Conservation (phyloP, 495 filamentous ascomycete species). For the Hyaloscypha variabilis region DNA sequence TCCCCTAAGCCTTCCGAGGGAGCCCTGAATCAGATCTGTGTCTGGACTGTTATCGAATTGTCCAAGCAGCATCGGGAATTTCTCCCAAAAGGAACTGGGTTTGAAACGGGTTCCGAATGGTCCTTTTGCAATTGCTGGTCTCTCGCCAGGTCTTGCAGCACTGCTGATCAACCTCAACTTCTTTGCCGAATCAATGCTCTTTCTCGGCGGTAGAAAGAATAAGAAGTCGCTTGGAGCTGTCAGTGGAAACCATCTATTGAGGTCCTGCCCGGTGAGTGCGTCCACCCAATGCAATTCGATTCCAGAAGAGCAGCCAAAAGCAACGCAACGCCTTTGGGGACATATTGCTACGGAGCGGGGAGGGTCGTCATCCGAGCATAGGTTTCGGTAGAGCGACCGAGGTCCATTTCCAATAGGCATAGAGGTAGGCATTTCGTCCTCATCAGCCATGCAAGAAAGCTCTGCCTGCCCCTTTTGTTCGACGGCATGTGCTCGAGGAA, state of each 20-base stretch:
- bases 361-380: conserved; percentile 68
- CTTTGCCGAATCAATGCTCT: conserved; percentile 52
- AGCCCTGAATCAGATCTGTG: neutral
- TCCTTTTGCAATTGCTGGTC: conserved; percentile 25
- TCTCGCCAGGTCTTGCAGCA: conserved; percentile 27
- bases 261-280: conserved; percentile 57
- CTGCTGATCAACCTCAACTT: conserved; percentile 70
- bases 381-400: conserved; percentile 53
- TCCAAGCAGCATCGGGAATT: conserved; percentile 1
- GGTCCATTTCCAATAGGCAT: conserved; percentile 36
- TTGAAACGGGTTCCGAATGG: conserved; percentile 30
- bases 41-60: neutral
- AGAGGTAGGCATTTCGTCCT: neutral
- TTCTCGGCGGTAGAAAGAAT: conserved; percentile 64
- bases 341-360: conserved; percentile 71
- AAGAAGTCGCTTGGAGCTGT: conserved; percentile 67
- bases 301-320: conserved; percentile 68
- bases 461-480: neutral
- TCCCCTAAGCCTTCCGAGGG: conserved; percentile 6
- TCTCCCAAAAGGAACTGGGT: conserved; percentile 27
- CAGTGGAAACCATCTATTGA: conserved; percentile 67
- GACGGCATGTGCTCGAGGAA: conserved; percentile 1
- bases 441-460: neutral
- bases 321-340: conserved; percentile 67
- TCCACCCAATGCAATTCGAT: conserved; percentile 78